phyloP scores from a whole-genome alignment of 192 early-diverging fungal species.

The Polychytrium aggregatum region DNA sequence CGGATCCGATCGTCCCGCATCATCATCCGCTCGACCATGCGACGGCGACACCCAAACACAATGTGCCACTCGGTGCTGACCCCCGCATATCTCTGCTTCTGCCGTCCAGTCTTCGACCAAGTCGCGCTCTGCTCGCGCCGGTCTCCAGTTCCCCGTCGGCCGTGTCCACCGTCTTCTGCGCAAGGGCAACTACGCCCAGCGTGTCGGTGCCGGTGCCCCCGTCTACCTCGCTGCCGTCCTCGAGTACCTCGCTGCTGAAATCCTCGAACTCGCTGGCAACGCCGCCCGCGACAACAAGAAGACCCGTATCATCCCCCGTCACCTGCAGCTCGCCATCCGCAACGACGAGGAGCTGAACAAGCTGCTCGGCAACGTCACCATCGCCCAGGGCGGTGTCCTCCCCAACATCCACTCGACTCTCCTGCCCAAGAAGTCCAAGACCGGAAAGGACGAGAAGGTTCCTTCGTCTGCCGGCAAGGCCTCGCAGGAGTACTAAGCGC shows the following conservation, averaged over 20 bases:
- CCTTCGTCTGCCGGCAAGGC: too few relatives aligned
- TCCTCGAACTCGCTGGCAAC: slow-evolving; percentile 92
- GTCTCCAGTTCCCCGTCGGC: slow-evolving; percentile 93
- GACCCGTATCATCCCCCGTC: slow-evolving; percentile 90
- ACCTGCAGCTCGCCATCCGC: slow-evolving; percentile 88
- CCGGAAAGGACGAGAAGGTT: background rate
- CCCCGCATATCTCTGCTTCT: too few relatives aligned
- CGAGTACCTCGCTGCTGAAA: slow-evolving; percentile 92
- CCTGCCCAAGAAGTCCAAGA: slow-evolving; percentile 63
- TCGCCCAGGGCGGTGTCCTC: slow-evolving; percentile 88
- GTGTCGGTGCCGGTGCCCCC: slow-evolving; percentile 86
- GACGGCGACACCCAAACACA: too few relatives aligned
- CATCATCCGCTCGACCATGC: too few relatives aligned
- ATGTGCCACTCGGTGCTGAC: too few relatives aligned
- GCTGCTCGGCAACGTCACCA: slow-evolving; percentile 78
- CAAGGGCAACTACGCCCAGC: slow-evolving; percentile 88
- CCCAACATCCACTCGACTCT: slow-evolving; percentile 84
- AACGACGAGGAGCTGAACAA: slow-evolving; percentile 95
- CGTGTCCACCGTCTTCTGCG: slow-evolving; percentile 92
- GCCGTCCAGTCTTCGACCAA: slow-evolving; percentile 24
- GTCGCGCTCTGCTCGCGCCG: slow-evolving; percentile 80
- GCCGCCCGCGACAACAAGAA: slow-evolving; percentile 92
- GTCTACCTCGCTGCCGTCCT: slow-evolving; percentile 93
- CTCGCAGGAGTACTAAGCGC: too few relatives aligned
- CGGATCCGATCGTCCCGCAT: too few relatives aligned